Evolutionary conservation across 2,329 filamentous ascomycete species (phyloP), one percentile per base, ranked within the genome.

Genomic region (Podosphaera aphanis): DNA sequence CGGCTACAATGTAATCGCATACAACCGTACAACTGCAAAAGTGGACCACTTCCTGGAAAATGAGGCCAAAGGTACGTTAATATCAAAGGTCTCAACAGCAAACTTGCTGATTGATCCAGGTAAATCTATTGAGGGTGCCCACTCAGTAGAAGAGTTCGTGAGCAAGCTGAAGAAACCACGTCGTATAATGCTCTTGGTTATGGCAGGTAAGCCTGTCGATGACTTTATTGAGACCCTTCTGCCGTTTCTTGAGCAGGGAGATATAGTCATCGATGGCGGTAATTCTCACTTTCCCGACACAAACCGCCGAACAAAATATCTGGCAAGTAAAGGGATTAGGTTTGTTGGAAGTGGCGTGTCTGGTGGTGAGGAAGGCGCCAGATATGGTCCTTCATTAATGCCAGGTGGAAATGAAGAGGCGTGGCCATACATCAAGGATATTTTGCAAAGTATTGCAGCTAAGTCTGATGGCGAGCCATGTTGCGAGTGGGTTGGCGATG

Each of bases 211-310:
- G 73, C 80, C 90, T 52, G 90, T 98, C 57, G 90, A 98, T 64
- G 83, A 93, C 71, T 95, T 93, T 79, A 95, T 98, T 61, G 85
- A 94, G 74, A 78, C 79, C 57, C 79, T 98, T 55, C 73, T 95
- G 51, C 84, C 80, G 54, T 76, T 82, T 62, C 70, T 88, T 53
- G 79, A 85, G 63, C 63, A 74, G 60, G 86, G 84, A 56, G 90
- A 98, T 64, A 94, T 98, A 74, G 92, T 98, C 73, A 95, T 98
- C 60, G 90, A 98, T 62, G 90, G 90, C 64, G 90, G 85, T 60
- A 95, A 98, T 80, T 95, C 88, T 55, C 90, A 95, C 73, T 98
- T 82, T 77, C 90, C 90, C 62, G 90, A 95, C 70, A 88, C 83
- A 69, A 95, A 94, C 78, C 85, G 90, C 67, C 83, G 90, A 62